Evolutionary conservation across 352 stramenopile genomes (phyloP).

Genomic region (Globisporangium nagaii): DNA sequence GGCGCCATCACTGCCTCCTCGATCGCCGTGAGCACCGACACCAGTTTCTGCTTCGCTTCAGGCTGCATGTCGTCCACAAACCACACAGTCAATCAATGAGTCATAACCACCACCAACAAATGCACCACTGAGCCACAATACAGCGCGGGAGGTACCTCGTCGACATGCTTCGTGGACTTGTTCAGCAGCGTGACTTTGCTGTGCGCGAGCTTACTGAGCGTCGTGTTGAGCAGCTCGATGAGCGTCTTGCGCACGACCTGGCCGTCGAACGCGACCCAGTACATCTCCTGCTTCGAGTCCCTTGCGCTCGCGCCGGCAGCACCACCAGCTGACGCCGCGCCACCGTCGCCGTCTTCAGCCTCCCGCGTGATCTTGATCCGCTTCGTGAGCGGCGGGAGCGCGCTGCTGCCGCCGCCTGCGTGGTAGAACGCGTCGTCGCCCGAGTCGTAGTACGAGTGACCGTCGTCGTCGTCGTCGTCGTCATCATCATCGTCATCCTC

Average conservation of each 20-base stretch:
- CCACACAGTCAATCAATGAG: neutral
- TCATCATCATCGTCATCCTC: constrained; percentile 46
- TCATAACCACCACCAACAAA: neutral
- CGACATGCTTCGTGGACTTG: constrained; percentile 15
- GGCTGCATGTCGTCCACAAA: neutral
- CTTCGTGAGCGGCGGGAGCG: constrained; percentile 31
- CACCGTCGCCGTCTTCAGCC: constrained; percentile 14
- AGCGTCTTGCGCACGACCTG: constrained; percentile 63
- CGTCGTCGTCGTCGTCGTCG: constrained; percentile 34
- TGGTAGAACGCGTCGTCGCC: constrained; percentile 39
- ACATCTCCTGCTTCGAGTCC: constrained; percentile 34
- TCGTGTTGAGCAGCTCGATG: constrained; percentile 37
- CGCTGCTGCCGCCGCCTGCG: neutral
- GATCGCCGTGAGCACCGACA: constrained; percentile 6
- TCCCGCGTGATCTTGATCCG: constrained; percentile 41
- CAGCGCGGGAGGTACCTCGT: constrained; percentile 4
- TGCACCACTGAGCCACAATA: neutral
- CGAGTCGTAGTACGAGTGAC: constrained; percentile 50
- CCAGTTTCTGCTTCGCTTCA: constrained; percentile 10
- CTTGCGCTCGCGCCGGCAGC: neutral
- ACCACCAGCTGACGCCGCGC: neutral
- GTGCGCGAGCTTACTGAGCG: constrained; percentile 31
- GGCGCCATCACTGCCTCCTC: neutral
- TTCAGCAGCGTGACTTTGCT: constrained; percentile 22
- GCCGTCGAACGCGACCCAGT: constrained; percentile 65